Evolutionary conservation across 2,329 filamentous ascomycete species (phyloP), one percentile per base, ranked within the genome.

Genomic region (Colletotrichum endophyticum): DNA sequence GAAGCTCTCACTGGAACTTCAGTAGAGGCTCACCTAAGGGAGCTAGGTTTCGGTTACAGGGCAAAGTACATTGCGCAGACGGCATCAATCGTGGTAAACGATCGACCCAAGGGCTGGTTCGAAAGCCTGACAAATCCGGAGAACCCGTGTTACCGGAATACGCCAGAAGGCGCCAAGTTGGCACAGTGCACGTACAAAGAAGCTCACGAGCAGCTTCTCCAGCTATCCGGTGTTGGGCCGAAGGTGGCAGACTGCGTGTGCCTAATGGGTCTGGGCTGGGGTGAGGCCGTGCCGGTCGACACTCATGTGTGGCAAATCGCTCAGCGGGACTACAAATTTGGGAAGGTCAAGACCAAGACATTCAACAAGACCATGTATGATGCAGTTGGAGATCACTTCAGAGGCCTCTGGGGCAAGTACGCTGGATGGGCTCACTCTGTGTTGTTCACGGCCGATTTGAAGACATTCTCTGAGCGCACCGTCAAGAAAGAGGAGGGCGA

Each of bases 281-380:
- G 94, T 36, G 96, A 99, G 85, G 93, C 96, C 4, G 96, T 99
- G 2, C 97, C 97, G 0, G 95, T 99, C 36, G 97, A 99, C 84
- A 99, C 98, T 2, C 98, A 99, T 85, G 95, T 99, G 15, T 99
- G 96, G 96, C 96, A 99, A 87, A 99, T 99, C 82, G 98, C 97
- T 1, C 95, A 98, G 84, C 91, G 97, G 70, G 97, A 99, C 84
- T 99, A 99, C 86, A 96, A 94, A 75, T 98, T 99, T 81, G 95
- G 95, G 8, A 95, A 93, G 80, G 91, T 91, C 19, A 97, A 96
- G 82, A 94, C 85, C 77, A 96, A 96, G 82, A 96, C 95, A 63
- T 89, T 99, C 78, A 98, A 94, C 16, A 98, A 98, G 82, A 91
- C 90, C 56, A 96, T 95, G 78, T 99, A 99, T 81, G 94, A 97